Base-by-base conservation (phyloP, 2,329 filamentous ascomycete species). In the Amauroascus niger region DNA sequence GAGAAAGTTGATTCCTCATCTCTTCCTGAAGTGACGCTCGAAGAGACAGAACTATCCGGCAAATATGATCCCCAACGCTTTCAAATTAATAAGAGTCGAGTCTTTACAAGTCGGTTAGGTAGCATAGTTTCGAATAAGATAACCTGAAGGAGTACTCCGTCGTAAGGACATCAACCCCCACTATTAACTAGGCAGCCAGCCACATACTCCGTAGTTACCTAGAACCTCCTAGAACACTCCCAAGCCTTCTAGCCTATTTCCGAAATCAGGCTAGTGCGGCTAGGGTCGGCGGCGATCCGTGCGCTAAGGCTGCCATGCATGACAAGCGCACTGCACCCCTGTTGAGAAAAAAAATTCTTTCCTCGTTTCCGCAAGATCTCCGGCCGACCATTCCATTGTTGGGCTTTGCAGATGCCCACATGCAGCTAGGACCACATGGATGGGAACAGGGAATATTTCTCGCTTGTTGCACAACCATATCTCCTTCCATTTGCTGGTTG, bases 351-450 rank as follows among this genome's bases (percentile, higher is more conserved):
- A 26, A 39, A 16, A 11, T 37, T 26, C 28, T 20, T 20, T 32
- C 24, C 22, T 37, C 46, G 20, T 24, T 39, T 37, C 20, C 20
- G 13, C 24, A 16, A 22, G 16, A 48, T 48, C 28, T 48, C 45
- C 45, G 32, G 16, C 6, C 16, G 6, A 49, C 26, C 45, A n/a
- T n/a, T n/a, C n/a, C n/a, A n/a, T n/a, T n/a, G n/a, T n/a, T n/a
- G n/a, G n/a, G n/a, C n/a, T 32, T 16, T 48, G 45, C 7, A 16
- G 14, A 16, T 3, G 20, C 22, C 13, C 26, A n/a, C n/a, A n/a
- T n/a, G n/a, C n/a, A n/a, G n/a, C 43, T 26, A 28, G 37, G 49
- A 48, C 32, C 45, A 43, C 48, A 50, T 41, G 22, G 48, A 30
- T 41, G 14, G 48, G 32, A 45, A n/a, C 33, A 43, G 18, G 22